Evolutionary conservation across 352 stramenopile genomes (phyloP).

Genomic region (Pythium grandisporangium): DNA sequence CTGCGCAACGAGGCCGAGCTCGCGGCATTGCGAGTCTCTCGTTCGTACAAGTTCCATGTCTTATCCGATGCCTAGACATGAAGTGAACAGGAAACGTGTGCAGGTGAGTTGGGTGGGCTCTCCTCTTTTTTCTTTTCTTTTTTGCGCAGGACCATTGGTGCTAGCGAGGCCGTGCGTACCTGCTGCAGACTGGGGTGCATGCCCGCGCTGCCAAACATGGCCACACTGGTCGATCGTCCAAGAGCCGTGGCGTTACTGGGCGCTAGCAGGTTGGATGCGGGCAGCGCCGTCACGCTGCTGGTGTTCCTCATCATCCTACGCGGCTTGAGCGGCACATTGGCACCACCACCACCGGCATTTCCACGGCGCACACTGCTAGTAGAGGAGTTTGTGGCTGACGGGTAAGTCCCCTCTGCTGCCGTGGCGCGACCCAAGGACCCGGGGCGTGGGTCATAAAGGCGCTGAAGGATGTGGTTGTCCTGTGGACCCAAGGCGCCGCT

Average conservation of each 20-base stretch:
- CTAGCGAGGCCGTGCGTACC: too few relatives aligned
- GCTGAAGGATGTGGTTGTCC: constrained; percentile 50
- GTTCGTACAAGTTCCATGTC: constrained; percentile 31
- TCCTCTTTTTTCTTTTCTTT: too few relatives aligned
- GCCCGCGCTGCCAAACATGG: constrained; percentile 7
- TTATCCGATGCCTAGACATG: constrained; percentile 50
- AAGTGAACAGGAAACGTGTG: too few relatives aligned
- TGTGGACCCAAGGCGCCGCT: constrained; percentile 37
- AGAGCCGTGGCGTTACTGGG: neutral
- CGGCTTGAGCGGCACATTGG: constrained; percentile 20
- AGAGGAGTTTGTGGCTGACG: neutral
- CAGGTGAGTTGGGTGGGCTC: too few relatives aligned
- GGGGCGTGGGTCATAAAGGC: constrained; percentile 55
- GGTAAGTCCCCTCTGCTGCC: too few relatives aligned
- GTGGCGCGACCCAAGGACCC: constrained; percentile 11
- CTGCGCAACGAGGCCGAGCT: neutral
- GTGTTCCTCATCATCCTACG: constrained; percentile 46
- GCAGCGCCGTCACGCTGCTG: constrained; percentile 23
- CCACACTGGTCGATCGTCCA: constrained; percentile 25
- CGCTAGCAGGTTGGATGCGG: neutral
- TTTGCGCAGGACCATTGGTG: too few relatives aligned
- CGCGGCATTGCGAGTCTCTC: too few relatives aligned
- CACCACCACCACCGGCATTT: too few relatives aligned
- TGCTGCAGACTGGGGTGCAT: constrained; percentile 52
- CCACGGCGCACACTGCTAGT: too few relatives aligned